A percentile compares a stretch with the other conserved stretches of the same genome.
phyloP scores from a whole-genome alignment of 768 basidiomycete species.

The Agaricus subrufescens region DNA sequence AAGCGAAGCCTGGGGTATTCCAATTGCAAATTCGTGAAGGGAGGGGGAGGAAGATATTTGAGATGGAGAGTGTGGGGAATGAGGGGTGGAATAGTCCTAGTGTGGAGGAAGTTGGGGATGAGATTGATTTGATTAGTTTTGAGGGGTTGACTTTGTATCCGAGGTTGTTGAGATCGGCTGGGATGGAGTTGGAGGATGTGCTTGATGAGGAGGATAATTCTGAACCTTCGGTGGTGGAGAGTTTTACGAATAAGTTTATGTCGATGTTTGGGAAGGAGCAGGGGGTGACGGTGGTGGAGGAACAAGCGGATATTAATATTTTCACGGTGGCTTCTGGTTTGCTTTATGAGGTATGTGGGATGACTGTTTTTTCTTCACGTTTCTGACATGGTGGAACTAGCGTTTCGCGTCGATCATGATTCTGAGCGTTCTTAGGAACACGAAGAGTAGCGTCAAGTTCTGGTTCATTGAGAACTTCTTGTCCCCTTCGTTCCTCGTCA shows the following conservation, averaged over 20 bases:
- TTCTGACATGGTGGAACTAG: constrained; percentile 32
- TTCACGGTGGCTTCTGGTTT: constrained; percentile 98
- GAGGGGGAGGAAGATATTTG: constrained; percentile 73
- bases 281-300: constrained; percentile 20
- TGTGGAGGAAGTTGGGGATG: constrained; percentile 63
- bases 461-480: constrained; percentile 99
- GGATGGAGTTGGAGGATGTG: constrained; percentile 82
- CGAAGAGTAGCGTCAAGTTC: constrained; percentile 93
- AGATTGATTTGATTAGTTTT: constrained; percentile 82
- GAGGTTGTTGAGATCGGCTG: constrained; percentile 58
- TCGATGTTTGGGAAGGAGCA: constrained; percentile 37
- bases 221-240: constrained; percentile 39
- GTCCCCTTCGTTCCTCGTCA: constrained; percentile 90
- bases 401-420: constrained; percentile 99
- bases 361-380: neutral
- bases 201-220: constrained; percentile 42
- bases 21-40: constrained; percentile 74
- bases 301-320: constrained; percentile 93
- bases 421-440: constrained; percentile 90
- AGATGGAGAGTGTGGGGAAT: constrained; percentile 81
- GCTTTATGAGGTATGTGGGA: constrained; percentile 76
- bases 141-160: constrained; percentile 90
- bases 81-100: constrained; percentile 83
- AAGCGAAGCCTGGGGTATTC: constrained; percentile 87
- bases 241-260: constrained; percentile 39